Conservation (phyloP, 2,329 filamentous ascomycete species). For the Xylaria sp. region DNA sequence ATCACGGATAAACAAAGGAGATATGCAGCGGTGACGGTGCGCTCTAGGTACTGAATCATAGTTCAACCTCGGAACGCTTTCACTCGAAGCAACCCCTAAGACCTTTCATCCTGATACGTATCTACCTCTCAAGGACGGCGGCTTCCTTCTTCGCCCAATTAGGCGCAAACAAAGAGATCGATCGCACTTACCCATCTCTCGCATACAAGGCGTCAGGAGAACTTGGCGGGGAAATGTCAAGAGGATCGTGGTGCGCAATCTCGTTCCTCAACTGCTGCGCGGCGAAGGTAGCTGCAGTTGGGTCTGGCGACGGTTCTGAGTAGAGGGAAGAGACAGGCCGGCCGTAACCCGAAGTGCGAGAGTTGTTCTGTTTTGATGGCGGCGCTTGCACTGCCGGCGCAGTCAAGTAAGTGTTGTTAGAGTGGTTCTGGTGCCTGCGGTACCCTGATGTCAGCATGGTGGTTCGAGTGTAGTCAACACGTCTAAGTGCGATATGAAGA, state of each 20-base stretch:
- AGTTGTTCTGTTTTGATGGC: constrained; percentile 40
- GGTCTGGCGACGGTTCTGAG: constrained; percentile 55
- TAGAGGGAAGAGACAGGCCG: constrained; percentile 65
- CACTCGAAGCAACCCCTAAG: constrained; percentile 4
- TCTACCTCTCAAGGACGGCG: constrained; percentile 1
- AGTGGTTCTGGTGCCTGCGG: constrained; percentile 32
- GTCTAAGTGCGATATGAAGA: not conserved
- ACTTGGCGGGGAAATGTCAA: constrained; percentile 59
- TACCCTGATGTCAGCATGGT: constrained; percentile 32
- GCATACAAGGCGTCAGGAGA: constrained; percentile 52
- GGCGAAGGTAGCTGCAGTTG: constrained; percentile 38
- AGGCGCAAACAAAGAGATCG: constrained; percentile 13
- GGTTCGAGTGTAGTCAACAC: not conserved
- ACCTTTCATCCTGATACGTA: not conserved
- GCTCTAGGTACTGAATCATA: not conserved
- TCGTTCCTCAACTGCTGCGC: constrained; percentile 33
- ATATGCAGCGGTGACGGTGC: constrained; percentile 4
- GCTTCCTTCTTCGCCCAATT: constrained; percentile 2
- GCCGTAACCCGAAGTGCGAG: constrained; percentile 39
- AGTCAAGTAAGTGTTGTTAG: constrained; percentile 19
- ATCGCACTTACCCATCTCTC: constrained; percentile 46
- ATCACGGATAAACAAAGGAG: constrained; percentile 2
- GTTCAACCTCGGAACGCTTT: constrained; percentile 7
- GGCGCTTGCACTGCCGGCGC: constrained; percentile 38
- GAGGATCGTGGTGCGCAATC: constrained; percentile 28